Percentiles rank a stretch among this genome's conserved stretches.
phyloP scores from a whole-genome alignment of 257 asterid genomes.

The Prunella vulgaris region DNA sequence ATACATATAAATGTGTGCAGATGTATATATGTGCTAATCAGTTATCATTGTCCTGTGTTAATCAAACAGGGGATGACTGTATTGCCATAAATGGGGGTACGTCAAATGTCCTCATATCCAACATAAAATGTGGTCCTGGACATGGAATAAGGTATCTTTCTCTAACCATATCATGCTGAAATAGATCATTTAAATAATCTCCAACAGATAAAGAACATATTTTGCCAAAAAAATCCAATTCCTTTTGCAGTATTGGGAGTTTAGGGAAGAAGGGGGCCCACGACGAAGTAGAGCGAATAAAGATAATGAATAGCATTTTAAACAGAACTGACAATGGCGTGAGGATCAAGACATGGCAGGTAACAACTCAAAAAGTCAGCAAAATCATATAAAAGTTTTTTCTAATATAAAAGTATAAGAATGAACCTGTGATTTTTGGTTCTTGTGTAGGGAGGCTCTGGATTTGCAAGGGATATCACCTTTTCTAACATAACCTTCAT shows the following conservation, averaged over 20 bases:
- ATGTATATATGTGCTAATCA: not conserved
- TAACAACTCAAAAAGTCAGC: conserved; percentile 7
- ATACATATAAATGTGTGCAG: not conserved
- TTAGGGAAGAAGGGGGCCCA: conserved; percentile 32
- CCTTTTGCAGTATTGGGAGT: conserved; percentile 44
- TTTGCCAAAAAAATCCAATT: not conserved
- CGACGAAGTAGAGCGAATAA: conserved; percentile 37
- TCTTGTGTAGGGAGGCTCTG: conserved; percentile 47
- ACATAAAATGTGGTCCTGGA: conserved; percentile 51
- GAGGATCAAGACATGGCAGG: conserved; percentile 69
- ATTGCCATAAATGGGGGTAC: conserved; percentile 49
- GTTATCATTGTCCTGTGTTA: not conserved
- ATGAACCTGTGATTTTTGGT: not conserved
- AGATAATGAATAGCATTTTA: conserved; percentile 36
- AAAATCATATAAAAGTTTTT: conserved; percentile 1
- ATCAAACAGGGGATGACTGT: conserved; percentile 46
- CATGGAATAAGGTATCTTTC: conserved; percentile 50
- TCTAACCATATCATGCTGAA: not conserved
- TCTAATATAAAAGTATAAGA: not conserved
- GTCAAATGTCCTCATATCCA: conserved; percentile 31
- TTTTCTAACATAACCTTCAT: conserved; percentile 38
- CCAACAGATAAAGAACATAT: not conserved
- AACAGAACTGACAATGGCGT: conserved; percentile 39
- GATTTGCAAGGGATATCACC: conserved; percentile 41
- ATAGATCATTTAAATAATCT: not conserved